Evolutionary conservation across 2,329 filamentous ascomycete species (phyloP), one percentile per base, ranked within the genome.

Genomic region (Trichoderma endophyticum): DNA sequence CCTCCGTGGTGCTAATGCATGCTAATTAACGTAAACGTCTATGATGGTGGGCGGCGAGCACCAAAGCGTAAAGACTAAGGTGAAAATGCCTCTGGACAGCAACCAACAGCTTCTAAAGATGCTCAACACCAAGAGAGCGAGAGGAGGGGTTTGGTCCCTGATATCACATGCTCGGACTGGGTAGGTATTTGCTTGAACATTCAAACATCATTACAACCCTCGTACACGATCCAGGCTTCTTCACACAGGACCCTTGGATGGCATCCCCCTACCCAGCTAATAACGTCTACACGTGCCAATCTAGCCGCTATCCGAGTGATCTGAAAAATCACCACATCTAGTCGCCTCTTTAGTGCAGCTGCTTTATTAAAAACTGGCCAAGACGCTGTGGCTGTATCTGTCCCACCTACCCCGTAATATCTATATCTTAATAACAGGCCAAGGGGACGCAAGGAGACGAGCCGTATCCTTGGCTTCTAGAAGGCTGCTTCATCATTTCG

Each of bases 401-500:
- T 61, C 57, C 39, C 39, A 61, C 28, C 36, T 54, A 61, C 63
- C 63, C 63, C 63, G 63, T 66, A 61, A 70, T 70, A 61, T 70
- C 43, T 61, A 43, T 32, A 61, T 43, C 64, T 67, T 59, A 28
- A 59, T 59, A 43, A 61, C 36, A 43, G 32, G 39, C 54, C 57
- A 70, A 61, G 56, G 56, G 54, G 51, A 39, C 30, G 24, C 51
- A 43, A 48, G 66, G 66, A 60, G 66, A 54, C 57, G 28, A 26
- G 54, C n/a, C n/a, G 39, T 14, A 70, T 48, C 66, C 57, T 61
- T 24, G 43, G 15, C 66, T 70, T 70, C 66, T 51, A 62, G 66
- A 70, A 70, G 56, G 66, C 66, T 62, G 66, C 66, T 70, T 70
- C 28, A 54, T 70, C 66, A 70, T 70, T 54, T 70, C 66, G 66